Conservation (phyloP, 768 basidiomycete species). For the Leucocoprinus sp. region DNA sequence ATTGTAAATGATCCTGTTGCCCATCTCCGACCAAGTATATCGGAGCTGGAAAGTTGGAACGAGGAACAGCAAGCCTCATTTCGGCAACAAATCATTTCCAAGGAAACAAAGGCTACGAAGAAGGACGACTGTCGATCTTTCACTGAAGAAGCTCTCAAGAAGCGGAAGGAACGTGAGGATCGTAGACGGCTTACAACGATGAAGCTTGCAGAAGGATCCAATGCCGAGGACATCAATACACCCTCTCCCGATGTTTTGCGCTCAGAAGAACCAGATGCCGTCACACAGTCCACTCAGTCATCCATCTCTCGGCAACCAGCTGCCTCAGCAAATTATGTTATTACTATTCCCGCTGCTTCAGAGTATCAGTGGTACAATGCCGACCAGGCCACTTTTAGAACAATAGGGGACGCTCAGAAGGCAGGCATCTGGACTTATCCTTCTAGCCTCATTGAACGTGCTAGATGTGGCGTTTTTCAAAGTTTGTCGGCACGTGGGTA, state of each 20-base stretch:
- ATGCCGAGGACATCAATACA: slow-evolving; percentile 7
- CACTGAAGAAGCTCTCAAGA: slow-evolving; percentile 57
- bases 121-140: slow-evolving; percentile 39
- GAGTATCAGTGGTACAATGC: slow-evolving; percentile 63
- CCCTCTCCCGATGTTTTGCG: not conserved
- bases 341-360: slow-evolving; percentile 55
- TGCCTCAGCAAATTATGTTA: slow-evolving; percentile 33
- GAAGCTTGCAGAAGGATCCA: slow-evolving; percentile 14
- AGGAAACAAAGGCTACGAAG: slow-evolving; percentile 38
- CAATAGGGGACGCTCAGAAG: slow-evolving; percentile 49
- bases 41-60: slow-evolving; percentile 48
- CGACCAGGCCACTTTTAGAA: slow-evolving; percentile 34
- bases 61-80: slow-evolving; percentile 36
- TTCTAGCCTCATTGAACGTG: slow-evolving; percentile 50
- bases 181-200: slow-evolving; percentile 22
- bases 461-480: slow-evolving; percentile 72
- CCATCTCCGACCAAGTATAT: slow-evolving; percentile 38
- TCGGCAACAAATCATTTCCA: slow-evolving; percentile 38
- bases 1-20: slow-evolving; percentile 66
- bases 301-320: slow-evolving; percentile 10
- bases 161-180: slow-evolving; percentile 65
- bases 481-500: slow-evolving; percentile 78
- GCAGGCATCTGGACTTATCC: slow-evolving; percentile 80
- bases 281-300: slow-evolving; percentile 9
- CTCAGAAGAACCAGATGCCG: not conserved